These are phyloP conservation scores for Excoecaria cochinchinensis DNA, from an alignment of 345 rosid genomes.

Conservation along the genomic window DNA sequence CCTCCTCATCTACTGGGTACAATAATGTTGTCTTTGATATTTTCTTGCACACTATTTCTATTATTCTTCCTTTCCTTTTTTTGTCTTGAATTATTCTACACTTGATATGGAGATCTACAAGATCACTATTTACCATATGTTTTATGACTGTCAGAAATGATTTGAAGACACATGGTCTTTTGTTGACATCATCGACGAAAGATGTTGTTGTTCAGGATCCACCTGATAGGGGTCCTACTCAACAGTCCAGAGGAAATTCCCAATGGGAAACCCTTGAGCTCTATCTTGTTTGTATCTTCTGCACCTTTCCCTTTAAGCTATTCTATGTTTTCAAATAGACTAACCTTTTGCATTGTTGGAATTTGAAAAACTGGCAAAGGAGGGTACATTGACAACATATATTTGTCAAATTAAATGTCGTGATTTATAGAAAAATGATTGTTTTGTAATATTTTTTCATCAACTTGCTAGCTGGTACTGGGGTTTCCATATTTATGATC, in stretches of 20 bases:
- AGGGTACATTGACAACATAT: not conserved
- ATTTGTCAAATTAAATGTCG: not conserved
- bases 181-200: constrained; percentile 62
- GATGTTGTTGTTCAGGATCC: constrained; percentile 50
- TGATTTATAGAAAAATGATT: not conserved
- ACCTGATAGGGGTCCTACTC: constrained; percentile 48
- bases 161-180: constrained; percentile 48
- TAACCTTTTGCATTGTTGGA: not conserved
- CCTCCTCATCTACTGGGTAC: constrained; percentile 43
- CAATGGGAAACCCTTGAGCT: constrained; percentile 89
- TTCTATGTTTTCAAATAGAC: not conserved
- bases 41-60: not conserved
- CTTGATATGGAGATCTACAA: not conserved
- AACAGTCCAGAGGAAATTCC: constrained; percentile 45
- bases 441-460: not conserved
- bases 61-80: not conserved
- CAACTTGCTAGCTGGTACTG: not conserved
- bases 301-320: constrained; percentile 15
- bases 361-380: not conserved
- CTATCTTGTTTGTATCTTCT: constrained; percentile 71
- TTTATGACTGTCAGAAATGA: constrained; percentile 30
- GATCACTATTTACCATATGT: not conserved
- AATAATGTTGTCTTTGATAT: not conserved
- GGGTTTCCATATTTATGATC: not conserved
- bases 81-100: not conserved